These are phyloP conservation scores for Dothistroma pini DNA, from an alignment of 2,329 filamentous ascomycete species.

Conservation along the genomic window DNA sequence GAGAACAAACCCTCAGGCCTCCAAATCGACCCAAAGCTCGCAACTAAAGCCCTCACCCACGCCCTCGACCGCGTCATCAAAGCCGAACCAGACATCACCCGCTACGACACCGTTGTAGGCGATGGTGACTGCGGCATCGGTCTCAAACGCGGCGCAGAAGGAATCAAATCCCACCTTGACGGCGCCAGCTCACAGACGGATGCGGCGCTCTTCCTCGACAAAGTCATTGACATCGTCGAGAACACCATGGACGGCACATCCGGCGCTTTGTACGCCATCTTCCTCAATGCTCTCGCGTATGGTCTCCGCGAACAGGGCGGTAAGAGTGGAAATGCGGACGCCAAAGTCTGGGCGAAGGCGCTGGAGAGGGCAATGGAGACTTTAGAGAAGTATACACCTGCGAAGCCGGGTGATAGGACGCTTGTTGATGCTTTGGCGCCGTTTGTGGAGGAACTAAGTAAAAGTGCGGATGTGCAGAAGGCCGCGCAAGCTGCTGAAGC, in stretches of 20 bases:
- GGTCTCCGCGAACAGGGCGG: constrained; percentile 55
- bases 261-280: constrained; percentile 80
- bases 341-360: constrained; percentile 60
- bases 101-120: constrained; percentile 75
- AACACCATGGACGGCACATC: constrained; percentile 71
- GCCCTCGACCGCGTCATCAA: constrained; percentile 61
- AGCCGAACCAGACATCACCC: constrained; percentile 63
- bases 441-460: constrained; percentile 69
- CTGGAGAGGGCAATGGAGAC: constrained; percentile 67
- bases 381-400: constrained; percentile 81
- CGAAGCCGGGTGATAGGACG: constrained; percentile 82
- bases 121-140: constrained; percentile 89
- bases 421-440: constrained; percentile 85
- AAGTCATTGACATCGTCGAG: constrained; percentile 62
- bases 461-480: constrained; percentile 62
- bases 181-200: constrained; percentile 43
- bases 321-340: constrained; percentile 33
- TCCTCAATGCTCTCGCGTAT: constrained; percentile 78
- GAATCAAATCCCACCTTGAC: constrained; percentile 44
- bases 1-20: constrained; percentile 53
- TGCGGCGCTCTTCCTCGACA: constrained; percentile 56
- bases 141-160: constrained; percentile 81
- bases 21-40: constrained; percentile 49
- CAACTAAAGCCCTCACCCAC: constrained; percentile 52
- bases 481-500: constrained; percentile 72